A percentile compares a stretch with the other conserved stretches of the same genome.
phyloP scores from a whole-genome alignment of 1,284 basidiomycete species.

The Agroathelia rolfsii region DNA sequence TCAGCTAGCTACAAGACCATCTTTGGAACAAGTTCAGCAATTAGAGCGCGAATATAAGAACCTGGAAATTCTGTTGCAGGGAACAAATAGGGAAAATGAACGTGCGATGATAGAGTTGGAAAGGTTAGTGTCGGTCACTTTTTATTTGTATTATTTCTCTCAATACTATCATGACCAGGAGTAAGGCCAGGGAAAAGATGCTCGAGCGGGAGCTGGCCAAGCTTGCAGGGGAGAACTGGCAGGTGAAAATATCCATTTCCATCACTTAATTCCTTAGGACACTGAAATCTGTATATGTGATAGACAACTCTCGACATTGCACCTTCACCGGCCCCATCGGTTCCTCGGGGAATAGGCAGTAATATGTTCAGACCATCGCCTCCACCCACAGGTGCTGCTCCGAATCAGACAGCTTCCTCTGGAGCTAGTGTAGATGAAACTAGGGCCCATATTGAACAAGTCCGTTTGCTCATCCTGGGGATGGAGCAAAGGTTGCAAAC shows the following conservation, averaged over 20 bases:
- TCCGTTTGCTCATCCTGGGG: constrained; percentile 59
- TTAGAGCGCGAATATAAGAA: constrained; percentile 62
- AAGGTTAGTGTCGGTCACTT: constrained; percentile 31
- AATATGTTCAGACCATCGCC: constrained; percentile 14
- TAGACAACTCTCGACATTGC: constrained; percentile 36
- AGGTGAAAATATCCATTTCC: constrained; percentile 30
- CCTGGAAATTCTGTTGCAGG: constrained; percentile 59
- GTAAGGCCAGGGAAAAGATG: constrained; percentile 56
- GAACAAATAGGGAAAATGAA: constrained; percentile 71
- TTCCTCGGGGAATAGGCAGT: constrained; percentile 17
- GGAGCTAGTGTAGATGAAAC: constrained; percentile 23
- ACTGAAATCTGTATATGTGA: constrained; percentile 4
- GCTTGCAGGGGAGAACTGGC: constrained; percentile 67
- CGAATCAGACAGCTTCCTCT: constrained; percentile 11
- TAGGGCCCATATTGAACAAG: constrained; percentile 56
- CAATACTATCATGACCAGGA: constrained; percentile 21
- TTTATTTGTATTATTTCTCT: not conserved
- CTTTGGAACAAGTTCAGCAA: constrained; percentile 49
- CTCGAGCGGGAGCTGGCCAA: constrained; percentile 61
- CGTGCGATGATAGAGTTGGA: constrained; percentile 68
- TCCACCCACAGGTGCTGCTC: constrained; percentile 9
- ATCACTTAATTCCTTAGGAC: constrained; percentile 1
- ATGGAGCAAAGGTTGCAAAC: constrained; percentile 66
- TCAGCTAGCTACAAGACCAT: constrained; percentile 53
- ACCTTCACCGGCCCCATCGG: constrained; percentile 21